phyloP scores from a whole-genome alignment of 2,329 filamentous ascomycete species.

The Stachybotrys chlorohalonatus region DNA sequence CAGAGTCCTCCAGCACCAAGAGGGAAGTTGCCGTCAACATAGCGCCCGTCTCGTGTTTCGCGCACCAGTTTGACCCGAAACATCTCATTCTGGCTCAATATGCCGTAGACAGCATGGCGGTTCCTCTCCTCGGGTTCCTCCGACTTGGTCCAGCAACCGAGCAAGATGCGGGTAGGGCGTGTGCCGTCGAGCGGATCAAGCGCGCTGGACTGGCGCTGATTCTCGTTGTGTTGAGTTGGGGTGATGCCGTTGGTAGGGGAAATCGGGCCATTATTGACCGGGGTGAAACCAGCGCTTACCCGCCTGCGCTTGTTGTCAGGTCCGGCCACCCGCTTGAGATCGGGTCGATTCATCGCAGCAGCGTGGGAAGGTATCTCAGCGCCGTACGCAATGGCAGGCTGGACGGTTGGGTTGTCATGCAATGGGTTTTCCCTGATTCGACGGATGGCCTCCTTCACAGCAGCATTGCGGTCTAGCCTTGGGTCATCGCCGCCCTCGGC shows the following conservation, averaged over 20 bases:
- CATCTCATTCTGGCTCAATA: slow-evolving; percentile 54
- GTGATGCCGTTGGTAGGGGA: slow-evolving; percentile 8
- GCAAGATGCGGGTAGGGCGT: slow-evolving; percentile 46
- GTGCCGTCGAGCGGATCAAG: slow-evolving; percentile 40
- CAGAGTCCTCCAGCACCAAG: slow-evolving; percentile 50
- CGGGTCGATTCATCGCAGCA: slow-evolving; percentile 22
- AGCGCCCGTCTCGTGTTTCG: slow-evolving; percentile 51
- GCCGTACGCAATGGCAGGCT: slow-evolving; percentile 42
- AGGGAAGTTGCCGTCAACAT: slow-evolving; percentile 51
- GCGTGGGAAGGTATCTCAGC: slow-evolving; percentile 35
- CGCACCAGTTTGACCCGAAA: slow-evolving; percentile 54
- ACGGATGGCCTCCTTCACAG: slow-evolving; percentile 37
- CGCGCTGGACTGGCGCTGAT: slow-evolving; percentile 1
- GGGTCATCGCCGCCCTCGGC: slow-evolving; percentile 26
- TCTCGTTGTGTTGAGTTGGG: slow-evolving; percentile 10
- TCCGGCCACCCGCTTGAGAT: slow-evolving; percentile 34
- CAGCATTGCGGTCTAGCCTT: slow-evolving; percentile 27
- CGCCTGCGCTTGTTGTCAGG: slow-evolving; percentile 40
- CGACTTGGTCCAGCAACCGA: slow-evolving; percentile 52
- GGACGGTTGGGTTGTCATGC: slow-evolving; percentile 30
- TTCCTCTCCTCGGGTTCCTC: slow-evolving; percentile 34
- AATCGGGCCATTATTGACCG: slow-evolving; percentile 14
- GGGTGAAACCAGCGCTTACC: slow-evolving; percentile 25
- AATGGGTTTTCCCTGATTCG: slow-evolving; percentile 33
- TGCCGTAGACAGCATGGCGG: slow-evolving; percentile 54